phyloP scores from a whole-genome alignment of 2,329 filamentous ascomycete genomes.

The Alternaria atra region DNA sequence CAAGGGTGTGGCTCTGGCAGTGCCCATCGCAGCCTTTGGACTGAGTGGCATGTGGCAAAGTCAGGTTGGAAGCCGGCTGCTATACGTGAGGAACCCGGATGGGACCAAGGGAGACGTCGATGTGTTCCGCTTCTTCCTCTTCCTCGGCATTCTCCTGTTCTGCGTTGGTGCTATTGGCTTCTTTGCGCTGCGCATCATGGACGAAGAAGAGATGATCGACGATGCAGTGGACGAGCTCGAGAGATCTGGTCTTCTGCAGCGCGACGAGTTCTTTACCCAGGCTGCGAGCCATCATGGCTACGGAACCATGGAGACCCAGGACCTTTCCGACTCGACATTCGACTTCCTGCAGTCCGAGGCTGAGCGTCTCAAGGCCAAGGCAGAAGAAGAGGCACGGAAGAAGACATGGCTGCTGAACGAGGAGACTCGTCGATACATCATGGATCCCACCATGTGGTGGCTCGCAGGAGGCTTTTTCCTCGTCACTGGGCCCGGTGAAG shows the following conservation, averaged over 20 bases:
- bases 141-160: conserved; percentile 77
- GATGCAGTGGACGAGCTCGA: conserved; percentile 92
- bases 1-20: conserved; percentile 85
- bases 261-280: conserved; percentile 75
- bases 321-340: conserved; percentile 58
- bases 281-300: conserved; percentile 66
- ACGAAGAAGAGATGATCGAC: conserved; percentile 87
- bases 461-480: conserved; percentile 91
- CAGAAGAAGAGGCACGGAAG: conserved; percentile 70
- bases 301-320: conserved; percentile 65
- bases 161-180: conserved; percentile 76
- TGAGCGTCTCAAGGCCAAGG: conserved; percentile 56
- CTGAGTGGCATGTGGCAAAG: conserved; percentile 96
- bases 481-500: conserved; percentile 93
- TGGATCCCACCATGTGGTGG: conserved; percentile 94
- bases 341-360: conserved; percentile 57
- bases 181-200: conserved; percentile 78
- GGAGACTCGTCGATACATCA: conserved; percentile 84
- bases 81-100: conserved; percentile 74
- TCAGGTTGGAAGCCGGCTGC: conserved; percentile 80
- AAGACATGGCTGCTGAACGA: conserved; percentile 92
- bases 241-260: conserved; percentile 80
- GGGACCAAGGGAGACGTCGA: conserved; percentile 69
- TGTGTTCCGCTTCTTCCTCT: conserved; percentile 88
- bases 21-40: conserved; percentile 92